Evolutionary conservation across 169 alveolate species (phyloP).

Genomic region (Cryptosporidium parvum): DNA sequence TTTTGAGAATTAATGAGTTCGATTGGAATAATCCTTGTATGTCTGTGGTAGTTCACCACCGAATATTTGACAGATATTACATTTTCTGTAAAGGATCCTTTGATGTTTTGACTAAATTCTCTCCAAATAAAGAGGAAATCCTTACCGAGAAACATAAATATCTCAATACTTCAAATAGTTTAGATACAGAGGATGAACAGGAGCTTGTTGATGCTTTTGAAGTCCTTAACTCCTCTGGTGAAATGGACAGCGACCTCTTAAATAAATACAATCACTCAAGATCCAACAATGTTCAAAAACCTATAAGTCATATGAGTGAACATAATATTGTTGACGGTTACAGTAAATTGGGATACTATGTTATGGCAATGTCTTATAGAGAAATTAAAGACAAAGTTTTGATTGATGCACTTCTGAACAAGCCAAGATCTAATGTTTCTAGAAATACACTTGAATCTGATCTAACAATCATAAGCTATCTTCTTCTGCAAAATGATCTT

Average conservation of each 20-base stretch:
- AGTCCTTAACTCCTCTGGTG: constrained; percentile 24
- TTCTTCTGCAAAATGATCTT: constrained; percentile 29
- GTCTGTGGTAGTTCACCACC: constrained; percentile 55
- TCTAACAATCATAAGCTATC: constrained; percentile 1
- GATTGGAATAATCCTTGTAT: constrained; percentile 56
- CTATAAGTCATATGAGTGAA: not conserved
- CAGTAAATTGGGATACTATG: constrained; percentile 60
- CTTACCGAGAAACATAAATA: not conserved
- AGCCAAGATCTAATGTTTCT: constrained; percentile 69
- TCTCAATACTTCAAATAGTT: not conserved
- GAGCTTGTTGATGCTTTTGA: constrained; percentile 49
- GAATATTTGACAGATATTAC: constrained; percentile 36
- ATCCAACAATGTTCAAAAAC: not conserved
- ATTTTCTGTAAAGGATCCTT: constrained; percentile 52
- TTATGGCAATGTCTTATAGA: constrained; percentile 50
- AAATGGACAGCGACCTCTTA: constrained; percentile 1
- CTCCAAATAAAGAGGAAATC: constrained; percentile 2
- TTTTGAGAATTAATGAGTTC: constrained; percentile 44
- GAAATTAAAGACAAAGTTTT: constrained; percentile 58
- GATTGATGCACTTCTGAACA: constrained; percentile 37
- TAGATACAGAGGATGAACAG: constrained; percentile 23
- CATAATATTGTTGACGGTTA: constrained; percentile 30
- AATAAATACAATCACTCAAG: not conserved
- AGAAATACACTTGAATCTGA: constrained; percentile 37
- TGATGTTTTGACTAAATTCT: constrained; percentile 22